Base-by-base conservation (phyloP, 768 basidiomycete species). In the Mycena haematopus region DNA sequence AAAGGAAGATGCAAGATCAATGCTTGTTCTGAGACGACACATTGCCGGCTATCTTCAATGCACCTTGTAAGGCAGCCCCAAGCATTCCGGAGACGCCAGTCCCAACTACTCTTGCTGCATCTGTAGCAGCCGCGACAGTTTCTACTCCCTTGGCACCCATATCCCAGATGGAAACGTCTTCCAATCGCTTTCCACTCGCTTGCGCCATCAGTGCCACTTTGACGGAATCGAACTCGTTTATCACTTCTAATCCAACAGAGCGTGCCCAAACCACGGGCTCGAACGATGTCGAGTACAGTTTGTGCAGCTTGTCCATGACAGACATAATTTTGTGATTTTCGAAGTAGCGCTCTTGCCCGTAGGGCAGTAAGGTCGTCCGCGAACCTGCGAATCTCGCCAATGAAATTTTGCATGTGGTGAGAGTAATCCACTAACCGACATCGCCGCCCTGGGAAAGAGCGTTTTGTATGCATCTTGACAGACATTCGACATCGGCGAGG, bases 231-330 rank as follows among this genome's bases (percentile, higher is more conserved):
- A 97, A 76, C 75, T 99, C 95, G 70, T 99, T 97, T 46, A 99
- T 68, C 13, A 97, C 87, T 69, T 99, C 96, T 21, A 98, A 72
- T 1, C 97, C 97, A 17, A 89, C 84, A 0, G 91, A 91, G 56
- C 96, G 86, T 3, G 87, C 88, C 92, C 92, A 95, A 19, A 97
- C 95, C 14, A 95, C 70, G 2, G 89, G 87, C 25, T 80, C 83
- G 35, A 78, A 76, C 45, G 88, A 85, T 4, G 84, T 84, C 1
- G 88, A 78, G 73, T 96, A 99, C 19, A 99, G 71, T 69, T 93
- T 93, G 77, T 96, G 91, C 36, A 99, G 81, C 71, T 95, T 95
- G 77, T 99, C 96, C 52, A 92, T 84, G 1, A 88, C 86, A 17
- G 88, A 85, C 81, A 99, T 87, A 46, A 96, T 73, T 50, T 86